Evolutionary conservation across 208 protist species (phyloP).

Genomic region (Phytomonas francai): DNA sequence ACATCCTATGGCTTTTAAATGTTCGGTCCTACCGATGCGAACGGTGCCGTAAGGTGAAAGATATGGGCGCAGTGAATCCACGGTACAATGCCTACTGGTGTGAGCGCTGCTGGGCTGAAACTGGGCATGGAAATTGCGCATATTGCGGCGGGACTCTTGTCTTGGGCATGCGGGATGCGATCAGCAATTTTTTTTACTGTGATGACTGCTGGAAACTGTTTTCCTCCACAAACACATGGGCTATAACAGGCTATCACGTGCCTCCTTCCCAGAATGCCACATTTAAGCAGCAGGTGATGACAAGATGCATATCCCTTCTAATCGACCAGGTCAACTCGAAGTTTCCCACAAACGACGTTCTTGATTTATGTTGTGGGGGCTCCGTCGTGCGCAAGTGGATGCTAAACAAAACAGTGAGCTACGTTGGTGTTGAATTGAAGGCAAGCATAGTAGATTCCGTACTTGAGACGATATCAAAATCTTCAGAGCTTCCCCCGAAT

Average conservation of each 20-base stretch:
- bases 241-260: conserved; percentile 66
- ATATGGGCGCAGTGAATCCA: conserved; percentile 46
- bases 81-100: conserved; percentile 72
- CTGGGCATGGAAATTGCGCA: conserved; percentile 75
- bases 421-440: conserved; percentile 75
- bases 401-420: conserved; percentile 60
- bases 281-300: conserved; percentile 67
- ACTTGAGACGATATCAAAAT: conserved; percentile 28
- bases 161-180: conserved; percentile 51
- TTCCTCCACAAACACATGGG: conserved; percentile 43
- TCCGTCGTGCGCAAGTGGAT: conserved; percentile 80
- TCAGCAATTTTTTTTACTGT: conserved; percentile 73
- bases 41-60: conserved; percentile 69
- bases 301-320: conserved; percentile 58
- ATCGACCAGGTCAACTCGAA: conserved; percentile 72
- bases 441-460: conserved; percentile 42
- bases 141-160: conserved; percentile 56
- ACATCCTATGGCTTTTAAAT: conserved; percentile 68
- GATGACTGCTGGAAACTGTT: conserved; percentile 74
- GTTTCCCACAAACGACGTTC: conserved; percentile 66
- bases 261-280: conserved; percentile 65
- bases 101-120: conserved; percentile 72
- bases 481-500: conserved; percentile 25
- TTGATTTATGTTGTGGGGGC: conserved; percentile 82
- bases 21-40: conserved; percentile 56